Evolutionary conservation across 2,329 filamentous ascomycete genomes (phyloP).

Genomic region (Fusarium napiforme): DNA sequence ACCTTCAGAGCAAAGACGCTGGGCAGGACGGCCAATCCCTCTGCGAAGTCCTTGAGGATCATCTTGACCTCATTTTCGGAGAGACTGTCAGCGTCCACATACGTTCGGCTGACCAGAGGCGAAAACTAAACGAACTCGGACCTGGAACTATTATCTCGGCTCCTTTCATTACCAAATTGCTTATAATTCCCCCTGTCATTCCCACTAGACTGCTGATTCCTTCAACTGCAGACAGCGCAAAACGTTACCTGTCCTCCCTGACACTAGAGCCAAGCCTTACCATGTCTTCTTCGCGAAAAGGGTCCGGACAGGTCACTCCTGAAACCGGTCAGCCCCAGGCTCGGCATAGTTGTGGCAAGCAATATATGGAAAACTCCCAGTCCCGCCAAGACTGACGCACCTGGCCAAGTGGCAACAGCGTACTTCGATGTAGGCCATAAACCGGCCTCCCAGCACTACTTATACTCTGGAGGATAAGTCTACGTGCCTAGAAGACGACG

Average conservation of each 20-base stretch:
- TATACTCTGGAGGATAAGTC: too few species aligned
- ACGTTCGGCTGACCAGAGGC: constrained; percentile 8
- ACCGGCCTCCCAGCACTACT: too few species aligned
- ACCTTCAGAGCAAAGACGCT: not conserved
- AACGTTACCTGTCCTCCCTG: too few species aligned
- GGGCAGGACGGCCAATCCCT: not conserved
- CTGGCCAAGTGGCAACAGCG: too few species aligned
- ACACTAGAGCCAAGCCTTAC: too few species aligned
- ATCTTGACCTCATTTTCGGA: constrained; percentile 12
- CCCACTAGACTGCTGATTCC: too few species aligned
- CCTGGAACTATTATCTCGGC: constrained; percentile 33
- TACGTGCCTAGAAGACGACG: not conserved
- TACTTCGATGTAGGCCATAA: too few species aligned
- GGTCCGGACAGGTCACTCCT: not conserved
- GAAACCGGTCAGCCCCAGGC: not conserved
- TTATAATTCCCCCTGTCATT: too few species aligned
- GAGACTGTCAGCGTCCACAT: constrained; percentile 3
- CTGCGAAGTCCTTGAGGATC: constrained; percentile 9
- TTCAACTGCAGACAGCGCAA: too few species aligned
- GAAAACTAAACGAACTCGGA: not conserved
- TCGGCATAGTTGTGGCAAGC: not conserved
- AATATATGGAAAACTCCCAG: not conserved
- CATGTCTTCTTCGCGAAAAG: not conserved
- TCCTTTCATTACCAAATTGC: not conserved
- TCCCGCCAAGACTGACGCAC: too few species aligned